Evolutionary conservation across 352 stramenopile species (phyloP).

Genomic region (Phytophthora pini): DNA sequence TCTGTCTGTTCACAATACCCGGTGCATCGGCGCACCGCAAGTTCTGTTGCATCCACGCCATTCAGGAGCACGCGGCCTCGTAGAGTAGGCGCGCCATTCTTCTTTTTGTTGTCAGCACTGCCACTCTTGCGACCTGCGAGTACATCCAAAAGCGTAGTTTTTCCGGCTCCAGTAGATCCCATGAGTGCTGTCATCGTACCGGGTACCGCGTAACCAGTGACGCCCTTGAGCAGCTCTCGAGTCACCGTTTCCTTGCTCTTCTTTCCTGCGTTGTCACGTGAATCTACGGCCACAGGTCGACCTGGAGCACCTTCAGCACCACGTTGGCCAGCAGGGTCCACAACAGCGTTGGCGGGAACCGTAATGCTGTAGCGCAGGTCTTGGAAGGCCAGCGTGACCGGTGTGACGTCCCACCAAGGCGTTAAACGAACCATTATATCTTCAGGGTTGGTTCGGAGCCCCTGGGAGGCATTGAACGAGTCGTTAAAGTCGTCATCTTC

Average conservation of each 20-base stretch:
- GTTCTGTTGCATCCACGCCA: slow-evolving; percentile 78
- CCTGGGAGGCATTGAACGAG: slow-evolving; percentile 35
- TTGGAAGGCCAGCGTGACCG: slow-evolving; percentile 55
- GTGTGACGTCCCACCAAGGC: slow-evolving; percentile 36
- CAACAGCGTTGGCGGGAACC: slow-evolving; percentile 21
- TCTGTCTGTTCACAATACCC: slow-evolving; percentile 89
- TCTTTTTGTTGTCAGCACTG: slow-evolving; percentile 33
- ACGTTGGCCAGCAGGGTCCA: slow-evolving; percentile 17
- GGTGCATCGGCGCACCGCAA: slow-evolving; percentile 54
- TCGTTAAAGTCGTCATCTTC: slow-evolving; percentile 13
- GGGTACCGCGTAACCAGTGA: slow-evolving; percentile 80
- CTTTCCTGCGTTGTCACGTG: slow-evolving; percentile 46
- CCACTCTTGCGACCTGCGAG: slow-evolving; percentile 92
- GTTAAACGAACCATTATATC: slow-evolving; percentile 30
- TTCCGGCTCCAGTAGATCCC: slow-evolving; percentile 82
- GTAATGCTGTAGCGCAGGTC: slow-evolving; percentile 48
- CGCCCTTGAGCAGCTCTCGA: slow-evolving; percentile 71
- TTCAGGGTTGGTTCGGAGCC: slow-evolving; percentile 19
- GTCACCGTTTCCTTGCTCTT: slow-evolving; percentile 54
- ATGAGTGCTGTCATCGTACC: slow-evolving; percentile 92
- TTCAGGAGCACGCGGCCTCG: slow-evolving; percentile 81
- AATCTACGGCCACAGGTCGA: slow-evolving; percentile 38
- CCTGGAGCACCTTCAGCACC: slow-evolving; percentile 27
- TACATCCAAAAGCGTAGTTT: slow-evolving; percentile 93
- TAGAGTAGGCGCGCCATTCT: slow-evolving; percentile 24